phyloP scores from a whole-genome alignment of 768 basidiomycete genomes.

The Mycena leptocephala region DNA sequence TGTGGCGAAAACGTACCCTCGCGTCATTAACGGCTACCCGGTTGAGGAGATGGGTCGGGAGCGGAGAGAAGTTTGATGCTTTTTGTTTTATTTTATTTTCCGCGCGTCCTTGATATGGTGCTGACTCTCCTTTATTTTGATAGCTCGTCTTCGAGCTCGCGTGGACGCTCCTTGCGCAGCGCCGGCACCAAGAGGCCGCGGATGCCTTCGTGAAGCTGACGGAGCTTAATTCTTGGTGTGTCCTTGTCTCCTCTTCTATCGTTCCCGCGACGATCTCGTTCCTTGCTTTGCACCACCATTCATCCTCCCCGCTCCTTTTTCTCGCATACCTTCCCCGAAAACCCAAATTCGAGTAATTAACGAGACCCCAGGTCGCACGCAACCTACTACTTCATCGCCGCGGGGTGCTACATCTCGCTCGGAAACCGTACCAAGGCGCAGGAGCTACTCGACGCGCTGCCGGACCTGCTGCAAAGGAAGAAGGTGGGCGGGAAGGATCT shows the following conservation, averaged over 20 bases:
- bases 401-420: slow-evolving; percentile 79
- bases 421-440: slow-evolving; percentile 74
- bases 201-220: slow-evolving; percentile 77
- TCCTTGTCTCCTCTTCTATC: background rate
- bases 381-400: slow-evolving; percentile 85
- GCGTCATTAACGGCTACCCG: no score
- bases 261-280: no score
- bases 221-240: slow-evolving; percentile 80
- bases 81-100: background rate
- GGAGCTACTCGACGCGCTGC: slow-evolving; percentile 73
- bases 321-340: background rate
- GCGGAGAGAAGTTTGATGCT: background rate
- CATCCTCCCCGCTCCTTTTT: no score
- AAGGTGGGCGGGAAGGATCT: slow-evolving; percentile 79
- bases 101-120: no score
- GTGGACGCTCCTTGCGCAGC: slow-evolving; percentile 79
- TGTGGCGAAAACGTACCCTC: no score
- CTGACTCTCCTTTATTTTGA: background rate
- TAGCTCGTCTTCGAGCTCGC: slow-evolving; percentile 86
- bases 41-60: no score
- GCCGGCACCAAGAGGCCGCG: slow-evolving; percentile 78
- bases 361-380: slow-evolving; percentile 81
- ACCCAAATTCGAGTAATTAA: no score
- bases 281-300: no score
- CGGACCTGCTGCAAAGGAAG: slow-evolving; percentile 66